These are phyloP conservation scores for Neopestalotiopsis sp. DNA, from an alignment of 2,329 filamentous ascomycete genomes.

Conservation along the genomic window DNA sequence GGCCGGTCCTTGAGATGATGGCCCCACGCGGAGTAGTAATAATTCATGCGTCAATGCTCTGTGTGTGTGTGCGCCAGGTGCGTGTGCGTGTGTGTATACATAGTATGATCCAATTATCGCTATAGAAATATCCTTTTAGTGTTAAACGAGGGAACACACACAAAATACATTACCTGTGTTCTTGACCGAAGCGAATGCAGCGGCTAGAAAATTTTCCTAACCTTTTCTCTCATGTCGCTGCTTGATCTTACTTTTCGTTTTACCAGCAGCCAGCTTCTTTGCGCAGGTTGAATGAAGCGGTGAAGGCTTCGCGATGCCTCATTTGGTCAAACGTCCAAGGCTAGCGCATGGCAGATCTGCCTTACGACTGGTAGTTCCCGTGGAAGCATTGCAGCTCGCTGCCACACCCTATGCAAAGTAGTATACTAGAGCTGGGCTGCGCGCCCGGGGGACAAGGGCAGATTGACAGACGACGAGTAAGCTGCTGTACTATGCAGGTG, in stretches of 20 bases:
- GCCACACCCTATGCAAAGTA: background rate
- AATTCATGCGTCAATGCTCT: conserved; percentile 17
- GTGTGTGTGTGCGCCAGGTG: background rate
- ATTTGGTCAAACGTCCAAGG: conserved; percentile 17
- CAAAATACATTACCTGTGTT: background rate
- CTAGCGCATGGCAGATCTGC: conserved; percentile 22
- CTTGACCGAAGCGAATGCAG: background rate
- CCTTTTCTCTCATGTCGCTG: background rate
- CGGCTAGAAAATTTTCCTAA: conserved; percentile 15
- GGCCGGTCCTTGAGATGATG: background rate
- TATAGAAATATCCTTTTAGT: conserved; percentile 14
- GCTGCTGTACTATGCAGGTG: background rate
- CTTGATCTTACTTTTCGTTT: conserved; percentile 5
- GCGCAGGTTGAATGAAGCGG: conserved; percentile 15
- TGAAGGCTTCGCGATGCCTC: conserved; percentile 21
- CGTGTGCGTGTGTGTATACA: background rate
- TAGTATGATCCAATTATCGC: conserved; percentile 7
- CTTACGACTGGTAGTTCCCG: conserved; percentile 18
- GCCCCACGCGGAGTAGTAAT: conserved; percentile 10
- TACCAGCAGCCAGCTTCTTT: too few species aligned
- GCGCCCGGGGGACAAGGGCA: too few species aligned
- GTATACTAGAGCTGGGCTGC: background rate
- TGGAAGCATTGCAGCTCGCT: conserved; percentile 11
- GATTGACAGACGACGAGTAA: too few species aligned
- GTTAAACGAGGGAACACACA: background rate